Evolutionary conservation across 352 stramenopile species (phyloP).

Genomic region (Phytophthora sojae): DNA sequence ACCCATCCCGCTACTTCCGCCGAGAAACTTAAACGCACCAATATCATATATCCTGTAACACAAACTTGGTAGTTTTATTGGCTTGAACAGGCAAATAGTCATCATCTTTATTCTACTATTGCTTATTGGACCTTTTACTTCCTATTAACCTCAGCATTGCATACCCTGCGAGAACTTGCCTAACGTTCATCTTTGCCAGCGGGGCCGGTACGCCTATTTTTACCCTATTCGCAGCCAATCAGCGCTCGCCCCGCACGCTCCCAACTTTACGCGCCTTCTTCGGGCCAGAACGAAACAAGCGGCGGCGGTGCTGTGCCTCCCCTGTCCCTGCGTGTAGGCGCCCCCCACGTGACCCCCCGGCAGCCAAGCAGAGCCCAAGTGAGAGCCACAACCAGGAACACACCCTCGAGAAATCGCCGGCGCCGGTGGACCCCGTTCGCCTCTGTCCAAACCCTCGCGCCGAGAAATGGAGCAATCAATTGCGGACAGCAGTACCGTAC

Average conservation of each 20-base stretch:
- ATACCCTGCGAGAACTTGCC: no score
- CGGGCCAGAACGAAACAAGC: conserved; percentile 33
- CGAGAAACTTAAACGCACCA: not conserved
- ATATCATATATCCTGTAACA: not conserved
- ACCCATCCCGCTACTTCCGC: conserved; percentile 3
- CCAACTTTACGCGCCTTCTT: conserved; percentile 26
- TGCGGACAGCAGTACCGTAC: conserved; percentile 36
- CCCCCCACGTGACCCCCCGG: not conserved
- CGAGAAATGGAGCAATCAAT: conserved; percentile 39
- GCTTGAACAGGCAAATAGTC: no score
- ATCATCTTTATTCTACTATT: not conserved
- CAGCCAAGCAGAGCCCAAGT: not conserved
- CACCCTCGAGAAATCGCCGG: not conserved
- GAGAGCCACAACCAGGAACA: not conserved
- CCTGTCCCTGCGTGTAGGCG: not conserved
- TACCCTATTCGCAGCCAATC: conserved; percentile 3
- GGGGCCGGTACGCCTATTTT: conserved; percentile 5
- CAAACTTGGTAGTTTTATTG: no score
- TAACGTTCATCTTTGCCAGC: not conserved
- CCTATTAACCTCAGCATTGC: not conserved
- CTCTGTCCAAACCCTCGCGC: not conserved
- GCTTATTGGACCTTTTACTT: not conserved
- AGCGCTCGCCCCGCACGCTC: not conserved
- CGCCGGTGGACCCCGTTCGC: not conserved
- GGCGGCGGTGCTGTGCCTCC: conserved; percentile 10